Conservation (phyloP, 176 grass and related monocot species). For the Calamus simplicifolius region DNA sequence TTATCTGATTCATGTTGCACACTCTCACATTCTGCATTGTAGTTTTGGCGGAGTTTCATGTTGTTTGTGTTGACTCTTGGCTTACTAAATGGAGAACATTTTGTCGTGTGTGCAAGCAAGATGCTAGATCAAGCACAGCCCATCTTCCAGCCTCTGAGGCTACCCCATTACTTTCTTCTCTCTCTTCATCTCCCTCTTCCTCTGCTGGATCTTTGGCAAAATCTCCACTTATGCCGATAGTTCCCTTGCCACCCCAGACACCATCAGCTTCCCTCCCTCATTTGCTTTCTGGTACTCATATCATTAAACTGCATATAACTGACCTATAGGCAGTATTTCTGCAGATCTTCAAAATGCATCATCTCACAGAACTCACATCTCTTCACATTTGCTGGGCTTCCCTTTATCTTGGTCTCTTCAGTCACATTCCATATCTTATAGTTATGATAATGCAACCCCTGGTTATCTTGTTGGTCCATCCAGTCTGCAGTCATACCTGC, state of each 20-base stretch:
- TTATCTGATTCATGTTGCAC: background rate
- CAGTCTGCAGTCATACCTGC: constrained; percentile 58
- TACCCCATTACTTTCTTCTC: constrained; percentile 66
- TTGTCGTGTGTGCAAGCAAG: constrained; percentile 89
- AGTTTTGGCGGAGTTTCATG: constrained; percentile 75
- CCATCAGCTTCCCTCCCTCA: background rate
- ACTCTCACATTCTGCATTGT: constrained; percentile 6
- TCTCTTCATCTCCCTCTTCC: background rate
- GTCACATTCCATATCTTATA: constrained; percentile 32
- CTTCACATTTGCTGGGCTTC: constrained; percentile 42
- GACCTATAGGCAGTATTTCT: constrained; percentile 54
- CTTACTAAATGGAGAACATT: constrained; percentile 96
- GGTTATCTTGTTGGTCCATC: constrained; percentile 51
- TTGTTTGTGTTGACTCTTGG: constrained; percentile 75
- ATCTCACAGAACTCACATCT: constrained; percentile 37
- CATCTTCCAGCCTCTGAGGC: constrained; percentile 39
- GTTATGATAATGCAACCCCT: constrained; percentile 44
- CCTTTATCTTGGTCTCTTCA: constrained; percentile 53
- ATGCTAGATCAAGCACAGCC: constrained; percentile 40
- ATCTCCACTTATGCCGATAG: background rate
- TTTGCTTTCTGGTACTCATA: background rate
- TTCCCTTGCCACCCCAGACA: background rate
- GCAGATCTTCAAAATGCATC: constrained; percentile 50
- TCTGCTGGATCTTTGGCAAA: background rate
- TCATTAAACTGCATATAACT: constrained; percentile 40